A percentile compares a stretch with the other conserved stretches of the same genome.
Conservation (phyloP, 495 filamentous ascomycete genomes). For the Astrothelium macrocarpum region DNA sequence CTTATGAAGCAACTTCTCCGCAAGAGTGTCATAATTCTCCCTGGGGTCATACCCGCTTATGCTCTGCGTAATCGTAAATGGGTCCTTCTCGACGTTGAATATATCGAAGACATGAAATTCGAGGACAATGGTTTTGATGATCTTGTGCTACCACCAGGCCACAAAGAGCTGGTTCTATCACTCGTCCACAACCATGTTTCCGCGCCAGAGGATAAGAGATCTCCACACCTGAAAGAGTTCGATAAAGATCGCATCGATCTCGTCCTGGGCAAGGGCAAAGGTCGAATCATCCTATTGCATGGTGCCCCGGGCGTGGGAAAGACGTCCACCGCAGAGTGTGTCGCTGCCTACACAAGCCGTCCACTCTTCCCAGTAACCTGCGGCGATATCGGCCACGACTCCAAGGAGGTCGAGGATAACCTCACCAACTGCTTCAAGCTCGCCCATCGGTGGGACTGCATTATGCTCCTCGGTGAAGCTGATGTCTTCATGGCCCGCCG, state of each 20-base stretch:
- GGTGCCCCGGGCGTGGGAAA: constrained; percentile 9
- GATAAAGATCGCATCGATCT: background rate
- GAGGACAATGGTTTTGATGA: background rate
- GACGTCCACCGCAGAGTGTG: constrained; percentile 8
- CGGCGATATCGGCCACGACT: background rate
- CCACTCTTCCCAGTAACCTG: constrained; percentile 9
- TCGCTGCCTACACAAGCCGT: background rate
- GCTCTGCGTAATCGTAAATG: background rate
- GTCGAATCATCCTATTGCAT: constrained; percentile 8
- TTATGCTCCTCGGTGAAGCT: constrained; percentile 36
- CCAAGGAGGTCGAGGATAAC: constrained; percentile 51
- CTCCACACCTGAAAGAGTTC: background rate
- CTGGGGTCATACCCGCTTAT: background rate
- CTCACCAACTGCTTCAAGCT: constrained; percentile 74
- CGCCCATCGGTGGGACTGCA: constrained; percentile 71
- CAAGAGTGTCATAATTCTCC: background rate
- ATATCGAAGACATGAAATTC: background rate
- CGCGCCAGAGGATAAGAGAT: background rate
- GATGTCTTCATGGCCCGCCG: constrained; percentile 36
- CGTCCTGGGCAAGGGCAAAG: background rate
- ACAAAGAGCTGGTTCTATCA: background rate
- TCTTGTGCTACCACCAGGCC: background rate
- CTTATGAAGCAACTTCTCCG: background rate
- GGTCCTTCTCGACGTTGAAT: background rate
- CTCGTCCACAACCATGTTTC: background rate